phyloP scores from a whole-genome alignment of 2,329 filamentous ascomycete species.

The Pseudopithomyces maydicus region DNA sequence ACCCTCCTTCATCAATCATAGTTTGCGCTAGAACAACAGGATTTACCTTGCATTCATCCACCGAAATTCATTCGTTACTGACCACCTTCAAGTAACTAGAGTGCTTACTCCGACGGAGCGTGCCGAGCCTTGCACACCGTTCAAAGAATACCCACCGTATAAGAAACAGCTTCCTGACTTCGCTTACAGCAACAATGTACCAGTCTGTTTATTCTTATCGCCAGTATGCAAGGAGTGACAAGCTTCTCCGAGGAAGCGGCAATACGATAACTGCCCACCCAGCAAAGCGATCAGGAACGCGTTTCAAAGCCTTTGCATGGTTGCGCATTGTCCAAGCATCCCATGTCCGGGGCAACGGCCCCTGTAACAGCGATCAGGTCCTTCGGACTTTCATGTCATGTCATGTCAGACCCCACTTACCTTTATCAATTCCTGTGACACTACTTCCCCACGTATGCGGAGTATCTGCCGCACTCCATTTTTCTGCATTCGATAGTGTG shows the following conservation, averaged over 20 bases:
- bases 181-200: neutral
- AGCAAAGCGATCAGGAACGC: neutral
- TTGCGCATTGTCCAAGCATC: conserved; percentile 4
- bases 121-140: conserved; percentile 9
- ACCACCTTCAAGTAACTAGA: neutral
- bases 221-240: too few species aligned
- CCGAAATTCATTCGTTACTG: neutral
- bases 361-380: neutral
- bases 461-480: conserved; percentile 12
- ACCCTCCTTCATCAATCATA: neutral
- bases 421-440: neutral
- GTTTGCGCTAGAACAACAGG: conserved; percentile 14
- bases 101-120: conserved; percentile 14
- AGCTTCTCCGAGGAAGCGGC: neutral
- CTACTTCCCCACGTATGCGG: neutral
- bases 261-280: neutral
- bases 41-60: conserved; percentile 18
- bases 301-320: neutral
- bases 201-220: neutral
- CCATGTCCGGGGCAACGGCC: conserved; percentile 1
- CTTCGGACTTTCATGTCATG: neutral
- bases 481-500: neutral
- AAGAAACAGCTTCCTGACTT: conserved; percentile 9
- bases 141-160: conserved; percentile 4
- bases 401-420: neutral